A percentile compares a stretch with the other conserved stretches of the same genome.
Conservation (phyloP, 805 yeast genomes). For the Clavispora asparagi region DNA sequence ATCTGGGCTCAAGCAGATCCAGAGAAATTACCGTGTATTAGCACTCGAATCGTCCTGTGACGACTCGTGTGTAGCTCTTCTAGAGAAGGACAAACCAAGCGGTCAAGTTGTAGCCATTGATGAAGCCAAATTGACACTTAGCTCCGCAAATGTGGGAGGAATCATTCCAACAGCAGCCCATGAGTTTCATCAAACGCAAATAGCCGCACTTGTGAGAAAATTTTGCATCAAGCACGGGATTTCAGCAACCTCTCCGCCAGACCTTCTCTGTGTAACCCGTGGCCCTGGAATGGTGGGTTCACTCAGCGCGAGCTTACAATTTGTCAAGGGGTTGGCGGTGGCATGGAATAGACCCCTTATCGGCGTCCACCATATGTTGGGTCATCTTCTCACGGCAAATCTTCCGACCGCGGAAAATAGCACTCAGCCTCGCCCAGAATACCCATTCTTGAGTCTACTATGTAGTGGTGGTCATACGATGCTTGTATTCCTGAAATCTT, state of each 20-base stretch:
- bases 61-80: slow-evolving; percentile 83
- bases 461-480: slow-evolving; percentile 95
- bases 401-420: slow-evolving; percentile 17
- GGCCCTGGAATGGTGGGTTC: slow-evolving; percentile 98
- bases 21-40: slow-evolving; percentile 54
- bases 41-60: slow-evolving; percentile 95
- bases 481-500: slow-evolving; percentile 61
- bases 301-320: slow-evolving; percentile 71
- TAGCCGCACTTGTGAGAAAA: slow-evolving; percentile 48
- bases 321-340: slow-evolving; percentile 78
- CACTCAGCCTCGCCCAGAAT: slow-evolving; percentile 35
- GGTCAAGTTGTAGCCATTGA: slow-evolving; percentile 47
- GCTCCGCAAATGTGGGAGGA: slow-evolving; percentile 70
- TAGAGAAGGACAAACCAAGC: slow-evolving; percentile 42
- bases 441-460: slow-evolving; percentile 70
- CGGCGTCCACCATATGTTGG: slow-evolving; percentile 96
- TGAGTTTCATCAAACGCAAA: slow-evolving; percentile 60
- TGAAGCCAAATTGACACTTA: slow-evolving; percentile 60
- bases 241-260: slow-evolving; percentile 41
- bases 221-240: slow-evolving; percentile 37
- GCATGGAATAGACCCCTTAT: slow-evolving; percentile 76
- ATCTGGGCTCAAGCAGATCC: not conserved
- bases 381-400: slow-evolving; percentile 62
- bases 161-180: slow-evolving; percentile 84
- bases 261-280: slow-evolving; percentile 80